Base-by-base conservation (phyloP, 2,329 filamentous ascomycete genomes). In the Fusarium sp. region DNA sequence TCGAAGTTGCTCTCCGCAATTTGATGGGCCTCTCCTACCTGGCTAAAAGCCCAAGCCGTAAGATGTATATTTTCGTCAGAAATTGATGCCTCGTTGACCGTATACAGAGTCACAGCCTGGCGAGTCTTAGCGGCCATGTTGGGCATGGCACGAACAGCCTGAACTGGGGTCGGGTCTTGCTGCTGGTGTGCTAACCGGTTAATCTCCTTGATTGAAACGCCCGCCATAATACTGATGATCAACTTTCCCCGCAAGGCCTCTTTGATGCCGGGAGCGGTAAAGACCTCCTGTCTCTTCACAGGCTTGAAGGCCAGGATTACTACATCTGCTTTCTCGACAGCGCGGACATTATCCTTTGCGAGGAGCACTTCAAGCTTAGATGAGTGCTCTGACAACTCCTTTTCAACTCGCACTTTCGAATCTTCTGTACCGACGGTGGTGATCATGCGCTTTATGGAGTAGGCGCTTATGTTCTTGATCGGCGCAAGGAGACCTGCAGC, bases 71-170 rank as follows among this genome's bases (percentile, higher is more conserved):
- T 65, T 14, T n/a, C 36, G 7, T 52, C 41, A 41, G 55, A 48
- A 3, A 65, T 15, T 20, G 41, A 45, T 13, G 51, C 49, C 39
- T 41, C n/a, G n/a, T 61, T 35, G 33, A 44, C 55, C 15, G 66
- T 61, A n/a, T 54, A 65, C 2, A 69, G 49, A n/a, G 61, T 69
- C 41, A 69, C 61, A 14, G 66, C 60, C 33, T 69, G 47, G 38
- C 60, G 61, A 17, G 65, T 69, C 61, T 65, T 69, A 41, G 61
- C 66, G 20, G 66, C 66, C 66, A 69, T 69, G 42, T 65, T 69
- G 31, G 66, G 66, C 66, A 60, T 59, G 8, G 55, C 66, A 18
- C 66, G 55, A 3, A 69, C 56, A 35, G 24, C 56, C 31, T 69
- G 65, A 57, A 26, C 14, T 35, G 39, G n/a, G 4, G 11, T 41